Evolutionary conservation across 2,329 filamentous ascomycete genomes (phyloP), one percentile per base, ranked within the genome.

Genomic region (Fusarium decemcellulare): DNA sequence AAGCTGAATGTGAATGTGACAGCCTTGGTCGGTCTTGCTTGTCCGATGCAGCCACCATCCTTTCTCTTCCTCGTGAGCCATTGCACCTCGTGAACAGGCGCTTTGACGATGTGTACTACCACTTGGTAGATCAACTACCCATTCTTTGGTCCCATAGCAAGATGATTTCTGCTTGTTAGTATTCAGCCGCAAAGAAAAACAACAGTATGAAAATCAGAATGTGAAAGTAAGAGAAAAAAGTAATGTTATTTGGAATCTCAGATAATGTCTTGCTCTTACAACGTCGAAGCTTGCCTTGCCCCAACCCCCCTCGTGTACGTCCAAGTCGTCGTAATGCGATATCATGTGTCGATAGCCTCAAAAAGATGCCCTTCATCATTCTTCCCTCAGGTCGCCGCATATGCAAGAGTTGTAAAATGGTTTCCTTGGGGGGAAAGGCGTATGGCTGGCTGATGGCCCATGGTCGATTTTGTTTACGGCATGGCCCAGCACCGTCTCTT

Each of bases 351-450:
- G 1, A 60, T 55, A 18, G 37, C 36, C 43, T 51, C 55, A n/a
- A 40, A 40, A 60, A 23, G 18, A 23, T 23, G 18, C 18, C 18
- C 18, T 52, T 18, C 27, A 36, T 36, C 47, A 18, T 29, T 34
- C 29, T 34, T 37, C 37, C 5, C 34, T 9, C 42, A 14, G 8
- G 40, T 8, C 8, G 29, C 6, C 34, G 18, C 18, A 34, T 23
- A 66, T 65, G 63, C 56, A 61, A 53, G 61, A 53, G n/a, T 61
- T 67, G 62, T 18, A 40, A 52, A 61, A 15, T 29, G 11, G 6
- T 53, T 65, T 57, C 63, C 56, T 14, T 43, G 29, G 39, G 40
- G 29, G 61, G 61, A 18, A 56, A 51, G 40, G 63, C 12, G 30
- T 39, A 51, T 54, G 30, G 37, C 30, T 50, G 43, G 30, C 36